These are phyloP conservation scores for Sideroxylon spinosum DNA, from an alignment of 179 eudicot species.

Conservation along the genomic window DNA sequence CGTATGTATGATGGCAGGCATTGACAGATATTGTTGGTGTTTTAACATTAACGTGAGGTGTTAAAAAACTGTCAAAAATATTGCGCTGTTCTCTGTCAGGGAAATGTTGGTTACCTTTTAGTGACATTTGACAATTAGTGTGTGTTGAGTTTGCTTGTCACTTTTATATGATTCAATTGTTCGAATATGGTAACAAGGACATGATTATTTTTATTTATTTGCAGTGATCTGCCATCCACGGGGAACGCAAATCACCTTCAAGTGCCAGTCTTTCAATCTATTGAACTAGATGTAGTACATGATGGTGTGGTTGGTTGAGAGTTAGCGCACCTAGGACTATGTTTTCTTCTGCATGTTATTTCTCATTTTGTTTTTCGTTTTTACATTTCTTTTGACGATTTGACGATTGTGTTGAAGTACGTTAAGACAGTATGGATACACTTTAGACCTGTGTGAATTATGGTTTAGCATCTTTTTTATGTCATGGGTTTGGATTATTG, in stretches of 20 bases:
- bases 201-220: not conserved
- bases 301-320: not conserved
- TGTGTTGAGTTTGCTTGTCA: not conserved
- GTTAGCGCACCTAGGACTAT: not conserved
- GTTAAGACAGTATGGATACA: not conserved
- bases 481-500: not conserved
- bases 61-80: not conserved
- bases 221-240: slow-evolving; percentile 13
- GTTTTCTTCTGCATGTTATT: not conserved
- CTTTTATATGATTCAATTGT: not conserved
- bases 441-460: not conserved
- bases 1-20: not conserved
- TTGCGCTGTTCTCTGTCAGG: not conserved
- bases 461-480: not conserved
- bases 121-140: not conserved
- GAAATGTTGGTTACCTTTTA: not conserved
- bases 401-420: not conserved
- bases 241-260: not conserved
- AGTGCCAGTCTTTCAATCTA: not conserved
- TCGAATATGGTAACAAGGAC: not conserved
- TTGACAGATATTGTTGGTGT: not conserved
- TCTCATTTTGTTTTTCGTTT: not conserved
- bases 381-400: not conserved
- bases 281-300: slow-evolving; percentile 5
- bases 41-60: not conserved